phyloP scores from a whole-genome alignment of 2,329 filamentous ascomycete species.

The Claviceps fusiformis region DNA sequence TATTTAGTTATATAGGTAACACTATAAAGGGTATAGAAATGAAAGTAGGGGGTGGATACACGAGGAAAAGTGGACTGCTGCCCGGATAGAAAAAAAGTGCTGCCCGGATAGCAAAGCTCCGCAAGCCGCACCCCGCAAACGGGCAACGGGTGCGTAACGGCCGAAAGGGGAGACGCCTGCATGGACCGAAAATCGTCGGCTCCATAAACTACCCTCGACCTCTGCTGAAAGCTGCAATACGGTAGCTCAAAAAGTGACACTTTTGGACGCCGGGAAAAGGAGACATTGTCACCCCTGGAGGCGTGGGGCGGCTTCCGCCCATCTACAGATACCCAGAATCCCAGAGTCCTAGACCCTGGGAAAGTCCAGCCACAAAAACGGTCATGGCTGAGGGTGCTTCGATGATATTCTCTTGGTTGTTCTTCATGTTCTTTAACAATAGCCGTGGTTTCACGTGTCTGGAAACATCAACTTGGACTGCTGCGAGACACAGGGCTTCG shows the following conservation, averaged over 20 bases:
- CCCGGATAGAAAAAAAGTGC: too few relatives aligned
- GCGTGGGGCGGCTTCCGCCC: too few relatives aligned
- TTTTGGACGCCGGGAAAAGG: background rate
- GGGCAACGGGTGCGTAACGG: background rate
- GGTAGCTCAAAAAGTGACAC: background rate
- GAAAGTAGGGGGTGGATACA: too few relatives aligned
- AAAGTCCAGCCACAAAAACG: background rate
- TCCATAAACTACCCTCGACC: background rate
- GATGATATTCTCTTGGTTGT: background rate
- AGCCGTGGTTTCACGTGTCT: background rate
- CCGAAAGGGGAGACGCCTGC: background rate
- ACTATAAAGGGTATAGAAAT: too few relatives aligned
- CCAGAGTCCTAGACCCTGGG: too few relatives aligned
- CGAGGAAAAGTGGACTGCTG: too few relatives aligned
- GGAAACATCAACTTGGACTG: too few relatives aligned
- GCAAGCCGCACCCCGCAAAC: background rate
- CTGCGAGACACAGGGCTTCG: too few relatives aligned
- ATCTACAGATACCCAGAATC: too few relatives aligned
- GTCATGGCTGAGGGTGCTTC: background rate
- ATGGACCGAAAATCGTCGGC: conserved; percentile 3
- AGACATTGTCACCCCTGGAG: too few relatives aligned
- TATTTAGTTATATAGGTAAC: too few relatives aligned
- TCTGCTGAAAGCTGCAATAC: background rate
- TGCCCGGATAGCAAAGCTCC: too few relatives aligned
- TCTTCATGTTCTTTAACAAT: background rate